Conservation (phyloP, 2,329 filamentous ascomycete species). For the Colletotrichum siamense region DNA sequence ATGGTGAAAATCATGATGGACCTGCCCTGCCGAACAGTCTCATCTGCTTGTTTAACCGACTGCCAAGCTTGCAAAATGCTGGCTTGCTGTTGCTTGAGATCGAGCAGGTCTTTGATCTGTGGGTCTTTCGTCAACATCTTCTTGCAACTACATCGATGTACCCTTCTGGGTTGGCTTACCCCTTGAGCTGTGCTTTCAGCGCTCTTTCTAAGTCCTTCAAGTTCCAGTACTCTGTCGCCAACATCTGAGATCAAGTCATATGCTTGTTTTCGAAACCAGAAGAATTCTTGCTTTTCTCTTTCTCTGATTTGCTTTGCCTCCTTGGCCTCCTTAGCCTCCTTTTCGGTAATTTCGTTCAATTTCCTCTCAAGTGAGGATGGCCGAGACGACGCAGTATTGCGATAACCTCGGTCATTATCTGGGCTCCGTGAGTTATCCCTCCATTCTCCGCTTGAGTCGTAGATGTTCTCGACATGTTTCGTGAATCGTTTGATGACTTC, state of each 20-base stretch:
- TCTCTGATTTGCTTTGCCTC: too few relatives aligned
- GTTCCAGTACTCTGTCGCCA: slow-evolving; percentile 33
- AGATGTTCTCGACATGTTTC: slow-evolving; percentile 21
- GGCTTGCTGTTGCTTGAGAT: slow-evolving; percentile 51
- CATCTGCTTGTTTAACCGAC: slow-evolving; percentile 41
- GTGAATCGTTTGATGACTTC: slow-evolving; percentile 34
- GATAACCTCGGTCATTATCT: not conserved
- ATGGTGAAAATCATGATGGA: slow-evolving; percentile 52
- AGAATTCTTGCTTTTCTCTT: slow-evolving; percentile 8
- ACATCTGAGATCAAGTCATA: slow-evolving; percentile 27
- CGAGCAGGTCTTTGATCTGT: slow-evolving; percentile 40
- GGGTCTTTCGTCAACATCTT: too few relatives aligned
- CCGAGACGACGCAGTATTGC: not conserved
- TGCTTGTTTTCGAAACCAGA: slow-evolving; percentile 31
- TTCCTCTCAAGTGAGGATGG: not conserved
- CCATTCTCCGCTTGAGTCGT: not conserved
- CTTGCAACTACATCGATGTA: too few relatives aligned
- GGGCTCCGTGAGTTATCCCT: not conserved
- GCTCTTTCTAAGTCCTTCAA: slow-evolving; percentile 35
- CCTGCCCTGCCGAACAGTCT: slow-evolving; percentile 45
- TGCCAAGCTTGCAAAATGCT: slow-evolving; percentile 49
- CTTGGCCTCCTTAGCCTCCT: too few relatives aligned
- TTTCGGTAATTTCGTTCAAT: not conserved
- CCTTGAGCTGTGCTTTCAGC: slow-evolving; percentile 36
- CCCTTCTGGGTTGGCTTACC: slow-evolving; percentile 25